These are phyloP conservation scores for Acanthamoeba lenticulata DNA, from an alignment of 208 protist genomes.

Conservation along the genomic window DNA sequence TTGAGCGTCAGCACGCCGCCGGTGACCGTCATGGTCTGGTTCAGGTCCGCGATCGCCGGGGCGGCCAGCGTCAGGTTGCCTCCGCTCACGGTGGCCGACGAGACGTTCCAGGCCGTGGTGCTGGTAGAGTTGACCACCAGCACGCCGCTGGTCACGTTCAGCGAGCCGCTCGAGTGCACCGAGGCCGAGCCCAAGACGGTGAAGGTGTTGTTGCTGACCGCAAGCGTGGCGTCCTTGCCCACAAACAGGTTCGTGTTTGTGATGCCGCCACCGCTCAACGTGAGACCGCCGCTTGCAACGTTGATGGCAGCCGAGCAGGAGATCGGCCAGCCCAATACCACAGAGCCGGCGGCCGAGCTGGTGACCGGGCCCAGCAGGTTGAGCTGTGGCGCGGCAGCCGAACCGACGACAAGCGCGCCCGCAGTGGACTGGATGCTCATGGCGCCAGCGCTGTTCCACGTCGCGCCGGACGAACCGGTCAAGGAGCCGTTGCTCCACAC, in stretches of 20 bases:
- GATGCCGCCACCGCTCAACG: neutral
- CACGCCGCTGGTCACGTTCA: constrained; percentile 12
- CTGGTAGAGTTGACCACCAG: constrained; percentile 36
- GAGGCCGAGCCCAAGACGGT: neutral
- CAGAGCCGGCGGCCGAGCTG: neutral
- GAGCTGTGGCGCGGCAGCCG: neutral
- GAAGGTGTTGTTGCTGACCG: neutral
- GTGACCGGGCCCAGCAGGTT: constrained; percentile 14
- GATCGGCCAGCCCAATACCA: neutral
- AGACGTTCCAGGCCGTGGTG: constrained; percentile 27
- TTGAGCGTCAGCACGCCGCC: constrained; percentile 13
- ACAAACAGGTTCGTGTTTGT: neutral
- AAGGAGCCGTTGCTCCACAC: constrained; percentile 6
- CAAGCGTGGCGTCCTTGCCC: neutral
- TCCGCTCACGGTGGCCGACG: constrained; percentile 15
- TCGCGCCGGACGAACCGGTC: neutral
- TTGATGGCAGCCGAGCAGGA: neutral
- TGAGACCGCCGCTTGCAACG: neutral
- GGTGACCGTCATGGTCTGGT: neutral
- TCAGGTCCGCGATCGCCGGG: neutral
- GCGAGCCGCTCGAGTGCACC: neutral
- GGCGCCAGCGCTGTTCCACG: constrained; percentile 57
- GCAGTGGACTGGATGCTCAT: neutral
- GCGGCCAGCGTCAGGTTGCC: constrained; percentile 5
- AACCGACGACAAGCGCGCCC: neutral